These are phyloP conservation scores for Pterulicium gracile DNA, from an alignment of 1,284 basidiomycete species.

Conservation along the genomic window DNA sequence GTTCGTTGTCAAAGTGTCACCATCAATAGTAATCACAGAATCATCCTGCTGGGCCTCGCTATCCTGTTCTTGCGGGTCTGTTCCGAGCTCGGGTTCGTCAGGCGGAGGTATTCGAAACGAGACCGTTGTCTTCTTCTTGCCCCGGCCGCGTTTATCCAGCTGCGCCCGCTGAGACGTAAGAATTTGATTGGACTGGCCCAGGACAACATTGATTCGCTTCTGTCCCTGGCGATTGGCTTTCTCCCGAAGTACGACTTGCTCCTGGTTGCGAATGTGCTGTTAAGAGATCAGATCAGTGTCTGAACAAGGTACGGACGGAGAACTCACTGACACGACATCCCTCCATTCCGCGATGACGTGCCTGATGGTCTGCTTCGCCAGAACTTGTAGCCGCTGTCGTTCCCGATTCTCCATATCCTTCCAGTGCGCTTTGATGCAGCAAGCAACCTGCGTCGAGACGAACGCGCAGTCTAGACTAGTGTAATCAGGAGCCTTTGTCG, in stretches of 20 bases:
- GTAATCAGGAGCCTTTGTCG: too few species aligned
- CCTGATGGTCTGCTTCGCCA: conserved; percentile 64
- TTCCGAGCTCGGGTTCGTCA: too few species aligned
- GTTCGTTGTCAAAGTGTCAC: conserved; percentile 16
- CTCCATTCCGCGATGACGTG: conserved; percentile 81
- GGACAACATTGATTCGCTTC: conserved; percentile 82
- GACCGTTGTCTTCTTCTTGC: too few species aligned
- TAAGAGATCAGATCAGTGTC: conserved; percentile 4
- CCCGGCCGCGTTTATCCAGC: conserved; percentile 34
- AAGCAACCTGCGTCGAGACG: too few species aligned
- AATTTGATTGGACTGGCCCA: conserved; percentile 84
- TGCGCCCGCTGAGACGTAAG: conserved; percentile 77
- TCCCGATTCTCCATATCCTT: conserved; percentile 66
- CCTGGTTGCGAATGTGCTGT: conserved; percentile 65
- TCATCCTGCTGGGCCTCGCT: conserved; percentile 28
- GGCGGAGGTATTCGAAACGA: neutral
- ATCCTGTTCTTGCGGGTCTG: too few species aligned
- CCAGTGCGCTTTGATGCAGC: conserved; percentile 75
- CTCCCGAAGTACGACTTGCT: conserved; percentile 37
- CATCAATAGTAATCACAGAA: conserved; percentile 38
- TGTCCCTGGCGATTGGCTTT: conserved; percentile 41
- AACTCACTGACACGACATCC: conserved; percentile 75
- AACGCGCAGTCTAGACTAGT: too few species aligned
- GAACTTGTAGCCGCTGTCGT: conserved; percentile 44
- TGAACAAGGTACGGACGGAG: conserved; percentile 2